A percentile compares a stretch with the other conserved stretches of the same genome.
Evolutionary conservation across 2,329 filamentous ascomycete species (phyloP).

Genomic region (Exophiala spinifera): DNA sequence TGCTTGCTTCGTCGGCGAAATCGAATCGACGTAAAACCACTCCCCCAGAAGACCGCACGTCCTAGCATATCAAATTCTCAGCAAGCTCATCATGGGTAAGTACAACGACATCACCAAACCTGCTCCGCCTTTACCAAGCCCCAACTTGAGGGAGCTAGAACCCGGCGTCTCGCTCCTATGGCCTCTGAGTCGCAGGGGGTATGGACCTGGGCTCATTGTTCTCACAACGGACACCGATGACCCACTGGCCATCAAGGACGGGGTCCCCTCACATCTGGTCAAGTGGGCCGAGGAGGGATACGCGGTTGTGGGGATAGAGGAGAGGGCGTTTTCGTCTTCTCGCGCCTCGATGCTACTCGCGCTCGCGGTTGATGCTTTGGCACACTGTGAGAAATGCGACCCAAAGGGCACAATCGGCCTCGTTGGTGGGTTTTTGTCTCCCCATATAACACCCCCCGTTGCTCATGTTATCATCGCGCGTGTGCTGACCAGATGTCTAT

Average conservation of each 20-base stretch:
- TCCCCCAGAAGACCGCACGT: no score
- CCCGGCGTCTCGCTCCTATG: background rate
- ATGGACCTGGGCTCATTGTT: constrained; percentile 3
- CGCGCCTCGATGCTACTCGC: constrained; percentile 17
- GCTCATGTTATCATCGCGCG: no score
- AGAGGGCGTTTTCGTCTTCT: background rate
- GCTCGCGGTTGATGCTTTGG: constrained; percentile 24
- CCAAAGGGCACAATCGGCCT: constrained; percentile 28
- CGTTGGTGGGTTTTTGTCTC: constrained; percentile 28
- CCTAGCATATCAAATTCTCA: no score
- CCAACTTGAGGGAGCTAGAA: background rate
- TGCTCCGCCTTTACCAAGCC: background rate
- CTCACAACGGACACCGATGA: background rate
- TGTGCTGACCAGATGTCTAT: no score
- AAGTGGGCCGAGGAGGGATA: constrained; percentile 73
- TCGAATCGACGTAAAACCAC: no score
- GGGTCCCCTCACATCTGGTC: constrained; percentile 54
- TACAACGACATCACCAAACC: constrained; percentile 2
- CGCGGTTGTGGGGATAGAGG: constrained; percentile 54
- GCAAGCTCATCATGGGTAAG: background rate
- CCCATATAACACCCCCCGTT: no score
- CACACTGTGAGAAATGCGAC: constrained; percentile 28
- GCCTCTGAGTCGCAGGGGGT: constrained; percentile 1
- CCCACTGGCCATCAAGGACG: constrained; percentile 33
- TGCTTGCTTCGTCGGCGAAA: no score